Evolutionary conservation across 208 protist species (phyloP), one percentile per base, ranked within the genome.

Genomic region (Crithidia mellificae): DNA sequence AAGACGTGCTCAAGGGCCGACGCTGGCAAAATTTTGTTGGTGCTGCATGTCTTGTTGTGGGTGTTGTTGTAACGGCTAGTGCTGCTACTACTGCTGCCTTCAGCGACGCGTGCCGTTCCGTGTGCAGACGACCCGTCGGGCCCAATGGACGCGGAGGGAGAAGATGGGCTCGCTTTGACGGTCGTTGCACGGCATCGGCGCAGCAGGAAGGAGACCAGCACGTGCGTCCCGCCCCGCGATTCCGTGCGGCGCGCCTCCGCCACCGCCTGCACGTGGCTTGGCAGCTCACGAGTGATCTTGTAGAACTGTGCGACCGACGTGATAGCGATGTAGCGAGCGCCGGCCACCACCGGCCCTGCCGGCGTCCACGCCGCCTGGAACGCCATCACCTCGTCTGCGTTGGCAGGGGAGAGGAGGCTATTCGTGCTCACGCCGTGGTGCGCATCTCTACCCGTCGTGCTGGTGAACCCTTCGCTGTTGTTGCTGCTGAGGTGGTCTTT

Each of bases 331-430:
- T 79, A 83, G 20, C 53, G 57, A 8, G 72, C 77, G 7, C 77
- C 81, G 9, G 71, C 52, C 52, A 83, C 73, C 8, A 87, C 67
- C 2, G 81, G 77, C 22, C 81, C 81, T 4, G 77, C 77, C 14
- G 81, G 72, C 27, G 81, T 87, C 81, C 81, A 87, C 25, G 79
- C 73, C 11, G 62, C 5, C 39, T 64, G 66, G 62, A 84, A 84
- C 17, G 70, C 66, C 57, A 80, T 34, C 59, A 61, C 44, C 51
- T 39, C 58, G 9, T 66, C 55, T 2, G 32, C 44, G 19, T 70
- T 39, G 1, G 58, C 24, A 2, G 30, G 7, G 6, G 24, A 43
- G 11, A 53, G 44, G n/a, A 64, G 24, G n/a, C n/a, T 27, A 44
- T 64, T 53, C 8, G 58, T 19, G 44, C 58, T 43, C 8, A 64